These are phyloP conservation scores for Aspergillus leporis DNA, from an alignment of 495 filamentous ascomycete genomes.

Conservation along the genomic window DNA sequence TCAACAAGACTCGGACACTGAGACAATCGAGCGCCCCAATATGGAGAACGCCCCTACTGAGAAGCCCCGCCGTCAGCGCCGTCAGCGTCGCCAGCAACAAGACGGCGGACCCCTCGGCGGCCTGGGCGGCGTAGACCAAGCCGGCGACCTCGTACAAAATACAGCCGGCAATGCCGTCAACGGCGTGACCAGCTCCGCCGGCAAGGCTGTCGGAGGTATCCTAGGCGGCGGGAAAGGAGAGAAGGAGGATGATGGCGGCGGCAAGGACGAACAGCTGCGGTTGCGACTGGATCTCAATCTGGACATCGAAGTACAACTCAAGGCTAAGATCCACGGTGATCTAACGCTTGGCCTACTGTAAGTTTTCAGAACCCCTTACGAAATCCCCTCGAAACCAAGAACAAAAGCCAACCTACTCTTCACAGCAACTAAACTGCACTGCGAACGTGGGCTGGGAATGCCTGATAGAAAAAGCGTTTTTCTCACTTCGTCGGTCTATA, in stretches of 20 bases:
- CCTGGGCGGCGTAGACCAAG: slow-evolving; percentile 59
- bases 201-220: slow-evolving; percentile 57
- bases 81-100: slow-evolving; percentile 40
- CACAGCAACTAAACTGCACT: slow-evolving; percentile 6
- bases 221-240: slow-evolving; percentile 39
- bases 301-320: slow-evolving; percentile 85
- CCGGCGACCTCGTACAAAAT: slow-evolving; percentile 59
- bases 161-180: slow-evolving; percentile 63
- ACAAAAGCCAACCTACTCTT: neutral
- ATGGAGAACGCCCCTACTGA: slow-evolving; percentile 35
- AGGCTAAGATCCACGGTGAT: slow-evolving; percentile 92
- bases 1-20: slow-evolving; percentile 38
- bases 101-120: slow-evolving; percentile 49
- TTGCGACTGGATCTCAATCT: slow-evolving; percentile 82
- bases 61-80: slow-evolving; percentile 29
- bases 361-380: slow-evolving; percentile 36
- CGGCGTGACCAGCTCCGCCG: slow-evolving; percentile 55
- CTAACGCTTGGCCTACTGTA: slow-evolving; percentile 83
- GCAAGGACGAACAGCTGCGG: slow-evolving; percentile 69
- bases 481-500: neutral
- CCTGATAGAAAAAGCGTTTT: slow-evolving; percentile 1
- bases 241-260: slow-evolving; percentile 43
- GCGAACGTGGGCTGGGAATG: neutral
- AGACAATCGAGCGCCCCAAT: slow-evolving; percentile 37
- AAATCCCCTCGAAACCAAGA: neutral